Evolutionary conservation across 2,329 filamentous ascomycete species (phyloP).

Genomic region (Ophiostoma novo-ulmi): DNA sequence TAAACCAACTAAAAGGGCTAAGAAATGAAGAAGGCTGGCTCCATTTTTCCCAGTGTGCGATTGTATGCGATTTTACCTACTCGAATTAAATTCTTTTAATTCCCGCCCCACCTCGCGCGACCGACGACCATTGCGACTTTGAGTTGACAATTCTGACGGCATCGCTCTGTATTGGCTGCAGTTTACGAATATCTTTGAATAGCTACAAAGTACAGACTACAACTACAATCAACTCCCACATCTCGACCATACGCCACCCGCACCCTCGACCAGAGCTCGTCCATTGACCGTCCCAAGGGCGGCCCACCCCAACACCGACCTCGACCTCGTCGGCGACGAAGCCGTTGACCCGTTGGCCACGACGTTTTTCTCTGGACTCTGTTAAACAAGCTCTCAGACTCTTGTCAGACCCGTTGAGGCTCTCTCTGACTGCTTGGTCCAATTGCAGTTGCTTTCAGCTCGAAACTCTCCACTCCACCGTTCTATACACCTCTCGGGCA

Average conservation of each 20-base stretch:
- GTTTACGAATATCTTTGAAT: background rate
- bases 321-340: slow-evolving; percentile 7
- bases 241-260: background rate
- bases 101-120: slow-evolving; percentile 15
- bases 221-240: background rate
- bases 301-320: background rate
- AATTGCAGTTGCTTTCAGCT: background rate
- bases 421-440: background rate
- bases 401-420: background rate
- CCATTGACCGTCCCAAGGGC: slow-evolving; percentile 14
- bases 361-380: background rate
- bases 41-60: slow-evolving; percentile 13
- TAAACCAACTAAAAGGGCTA: background rate
- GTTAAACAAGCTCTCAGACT: background rate
- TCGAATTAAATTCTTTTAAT: slow-evolving; percentile 10
- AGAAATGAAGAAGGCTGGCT: background rate
- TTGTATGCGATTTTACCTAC: slow-evolving; percentile 13
- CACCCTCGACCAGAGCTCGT: background rate
- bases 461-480: slow-evolving; percentile 13
- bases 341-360: background rate
- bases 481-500: background rate
- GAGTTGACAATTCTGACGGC: background rate
- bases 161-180: background rate
- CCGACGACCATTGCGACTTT: slow-evolving; percentile 13
- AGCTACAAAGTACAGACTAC: background rate